Conservation (phyloP, 768 basidiomycete genomes). For the Mycena amicta region DNA sequence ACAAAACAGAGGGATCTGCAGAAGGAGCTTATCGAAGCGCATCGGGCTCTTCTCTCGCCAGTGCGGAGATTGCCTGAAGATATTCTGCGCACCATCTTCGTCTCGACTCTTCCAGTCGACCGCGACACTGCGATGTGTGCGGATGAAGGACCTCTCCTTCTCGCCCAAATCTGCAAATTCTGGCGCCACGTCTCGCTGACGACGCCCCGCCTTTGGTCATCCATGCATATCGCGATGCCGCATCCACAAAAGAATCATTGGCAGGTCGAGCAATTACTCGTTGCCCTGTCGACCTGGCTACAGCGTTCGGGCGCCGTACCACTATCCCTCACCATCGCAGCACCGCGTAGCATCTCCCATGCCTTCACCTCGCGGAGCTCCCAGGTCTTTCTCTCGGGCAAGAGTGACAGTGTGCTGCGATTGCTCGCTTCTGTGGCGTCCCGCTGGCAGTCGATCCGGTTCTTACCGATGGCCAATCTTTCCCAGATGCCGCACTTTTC, state of each 20-base stretch:
- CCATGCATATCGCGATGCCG: not conserved
- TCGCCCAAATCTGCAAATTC: not conserved
- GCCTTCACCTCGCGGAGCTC: not conserved
- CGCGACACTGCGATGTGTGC: not conserved
- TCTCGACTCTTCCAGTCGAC: not conserved
- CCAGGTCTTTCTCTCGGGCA: not conserved
- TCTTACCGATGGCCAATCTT: not conserved
- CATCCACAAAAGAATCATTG: too few species aligned
- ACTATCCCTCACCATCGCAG: not conserved
- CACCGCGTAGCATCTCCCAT: too few species aligned
- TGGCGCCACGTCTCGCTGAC: not conserved
- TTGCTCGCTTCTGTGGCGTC: not conserved
- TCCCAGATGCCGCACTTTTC: not conserved
- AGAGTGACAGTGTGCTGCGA: not conserved
- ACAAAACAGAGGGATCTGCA: not conserved
- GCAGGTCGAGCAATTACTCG: not conserved
- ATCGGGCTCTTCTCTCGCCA: not conserved
- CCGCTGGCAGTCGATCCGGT: not conserved
- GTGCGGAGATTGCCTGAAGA: not conserved
- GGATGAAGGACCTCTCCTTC: not conserved
- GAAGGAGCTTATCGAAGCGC: not conserved
- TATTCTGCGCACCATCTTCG: not conserved
- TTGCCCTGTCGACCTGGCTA: not conserved
- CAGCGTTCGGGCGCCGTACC: not conserved
- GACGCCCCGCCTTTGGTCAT: slow-evolving; percentile 2